phyloP scores from a whole-genome alignment of 495 filamentous ascomycete species.

The Xeromyces bisporus region DNA sequence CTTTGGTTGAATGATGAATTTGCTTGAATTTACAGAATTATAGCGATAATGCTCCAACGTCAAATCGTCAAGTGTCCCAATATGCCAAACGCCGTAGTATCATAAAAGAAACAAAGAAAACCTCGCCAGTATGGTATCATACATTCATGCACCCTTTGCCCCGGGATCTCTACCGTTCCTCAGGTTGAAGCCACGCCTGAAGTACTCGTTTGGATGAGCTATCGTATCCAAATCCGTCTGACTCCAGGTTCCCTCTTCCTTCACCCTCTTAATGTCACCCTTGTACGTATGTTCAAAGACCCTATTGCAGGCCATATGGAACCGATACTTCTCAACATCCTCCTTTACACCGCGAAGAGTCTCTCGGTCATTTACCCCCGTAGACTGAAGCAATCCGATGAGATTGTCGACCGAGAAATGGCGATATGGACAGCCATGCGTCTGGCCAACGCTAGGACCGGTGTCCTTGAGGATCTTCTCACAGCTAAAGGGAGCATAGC shows the following conservation, averaged over 20 bases:
- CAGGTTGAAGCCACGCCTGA: constrained; percentile 78
- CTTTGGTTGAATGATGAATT: too few relatives aligned
- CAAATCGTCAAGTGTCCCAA: too few relatives aligned
- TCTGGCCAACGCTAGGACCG: constrained; percentile 65
- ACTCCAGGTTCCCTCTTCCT: constrained; percentile 62
- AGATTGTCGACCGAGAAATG: constrained; percentile 85
- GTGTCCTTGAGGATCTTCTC: constrained; percentile 86
- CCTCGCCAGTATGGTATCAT: too few relatives aligned
- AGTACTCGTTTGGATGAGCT: constrained; percentile 95
- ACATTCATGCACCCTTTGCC: too few relatives aligned
- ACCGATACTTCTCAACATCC: constrained; percentile 76
- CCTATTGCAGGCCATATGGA: constrained; percentile 89
- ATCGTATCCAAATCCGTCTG: constrained; percentile 82
- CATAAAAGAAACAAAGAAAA: too few relatives aligned
- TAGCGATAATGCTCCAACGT: too few relatives aligned
- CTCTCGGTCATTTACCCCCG: constrained; percentile 61
- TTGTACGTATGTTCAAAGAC: constrained; percentile 86
- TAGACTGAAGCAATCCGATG: constrained; percentile 48
- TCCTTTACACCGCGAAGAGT: constrained; percentile 68
- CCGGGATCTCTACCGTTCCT: constrained; percentile 40
- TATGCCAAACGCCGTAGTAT: too few relatives aligned
- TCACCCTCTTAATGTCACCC: constrained; percentile 73
- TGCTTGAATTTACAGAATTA: too few relatives aligned
- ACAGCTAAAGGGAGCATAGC: constrained; percentile 81
- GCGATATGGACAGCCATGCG: constrained; percentile 89